Percentiles rank a stretch among this genome's conserved stretches.
phyloP scores from a whole-genome alignment of 768 basidiomycete species.

The Phaeolepiota aurea region DNA sequence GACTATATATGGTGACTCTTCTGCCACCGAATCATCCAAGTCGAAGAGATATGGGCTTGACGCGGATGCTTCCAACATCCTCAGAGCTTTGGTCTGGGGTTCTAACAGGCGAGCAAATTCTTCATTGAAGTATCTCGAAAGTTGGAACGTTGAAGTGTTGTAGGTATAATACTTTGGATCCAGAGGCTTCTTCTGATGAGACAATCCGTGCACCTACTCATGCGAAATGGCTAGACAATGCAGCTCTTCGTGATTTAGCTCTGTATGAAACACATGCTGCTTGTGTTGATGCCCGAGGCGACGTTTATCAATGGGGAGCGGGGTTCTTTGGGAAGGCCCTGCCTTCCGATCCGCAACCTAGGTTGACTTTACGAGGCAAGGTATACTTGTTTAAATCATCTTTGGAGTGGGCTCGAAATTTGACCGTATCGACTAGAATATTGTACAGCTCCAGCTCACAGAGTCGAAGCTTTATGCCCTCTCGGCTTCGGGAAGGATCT shows the following conservation, averaged over 20 bases:
- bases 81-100: slow-evolving; percentile 62
- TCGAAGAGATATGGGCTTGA: background rate
- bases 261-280: slow-evolving; percentile 62
- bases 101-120: slow-evolving; percentile 51
- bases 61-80: slow-evolving; percentile 9
- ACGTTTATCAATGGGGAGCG: slow-evolving; percentile 81
- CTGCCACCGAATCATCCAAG: background rate
- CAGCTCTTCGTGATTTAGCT: slow-evolving; percentile 67
- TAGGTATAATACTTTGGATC: slow-evolving; percentile 40
- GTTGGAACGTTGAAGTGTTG: background rate
- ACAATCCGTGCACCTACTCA: slow-evolving; percentile 41
- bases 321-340: slow-evolving; percentile 39
- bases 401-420: background rate
- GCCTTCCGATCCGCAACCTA: slow-evolving; percentile 25
- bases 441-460: slow-evolving; percentile 54
- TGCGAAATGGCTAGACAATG: slow-evolving; percentile 51
- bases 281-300: slow-evolving; percentile 71
- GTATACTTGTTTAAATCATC: slow-evolving; percentile 24
- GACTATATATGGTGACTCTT: background rate
- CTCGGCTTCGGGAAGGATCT: slow-evolving; percentile 69
- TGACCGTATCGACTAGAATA: slow-evolving; percentile 39
- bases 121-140: slow-evolving; percentile 1
- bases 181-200: slow-evolving; percentile 26
- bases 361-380: slow-evolving; percentile 55
- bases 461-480: slow-evolving; percentile 69